Percentiles rank a stretch among this genome's conserved stretches.
Conservation (phyloP, 1,284 basidiomycete species). For the Cryptococcus sp. region DNA sequence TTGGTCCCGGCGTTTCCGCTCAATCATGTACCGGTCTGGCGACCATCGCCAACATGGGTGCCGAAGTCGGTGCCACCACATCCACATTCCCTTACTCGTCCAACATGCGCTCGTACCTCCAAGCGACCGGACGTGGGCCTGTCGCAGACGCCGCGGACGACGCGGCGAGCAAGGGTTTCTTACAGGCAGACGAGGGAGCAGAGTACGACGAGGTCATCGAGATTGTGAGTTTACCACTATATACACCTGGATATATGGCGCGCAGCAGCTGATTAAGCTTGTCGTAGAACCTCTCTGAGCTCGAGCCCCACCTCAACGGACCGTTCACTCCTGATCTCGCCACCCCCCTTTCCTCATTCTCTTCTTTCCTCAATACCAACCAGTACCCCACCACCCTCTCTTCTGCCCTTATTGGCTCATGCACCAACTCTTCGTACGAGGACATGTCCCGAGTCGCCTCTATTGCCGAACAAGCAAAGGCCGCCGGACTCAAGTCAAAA, state of each 20-base stretch:
- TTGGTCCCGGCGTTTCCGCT: conserved; percentile 85
- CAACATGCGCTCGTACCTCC: conserved; percentile 85
- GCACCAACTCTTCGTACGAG: conserved; percentile 96
- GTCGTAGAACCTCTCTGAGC: conserved; percentile 75
- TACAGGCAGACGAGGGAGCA: conserved; percentile 82
- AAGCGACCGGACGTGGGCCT: conserved; percentile 84
- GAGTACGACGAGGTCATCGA: conserved; percentile 96
- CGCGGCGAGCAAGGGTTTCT: conserved; percentile 76
- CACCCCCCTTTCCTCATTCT: conserved; percentile 92
- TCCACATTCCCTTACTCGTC: conserved; percentile 95
- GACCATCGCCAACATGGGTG: conserved; percentile 98
- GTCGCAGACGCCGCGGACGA: conserved; percentile 85
- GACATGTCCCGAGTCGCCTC: conserved; percentile 92
- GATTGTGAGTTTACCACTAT: conserved; percentile 63
- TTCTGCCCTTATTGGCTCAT: conserved; percentile 92
- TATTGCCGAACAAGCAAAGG: conserved; percentile 86
- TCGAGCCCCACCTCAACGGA: conserved; percentile 96
- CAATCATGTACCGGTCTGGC: conserved; percentile 96
- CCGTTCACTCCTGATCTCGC: conserved; percentile 98
- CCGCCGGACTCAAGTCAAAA: conserved; percentile 76
- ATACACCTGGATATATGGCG: too few relatives aligned
- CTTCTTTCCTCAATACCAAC: conserved; percentile 73
- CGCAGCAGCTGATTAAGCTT: too few relatives aligned
- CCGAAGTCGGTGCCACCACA: conserved; percentile 97
- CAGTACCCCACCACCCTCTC: conserved; percentile 91